These are phyloP conservation scores for Lentinus brumalis DNA, from an alignment of 768 basidiomycete genomes.

Conservation along the genomic window DNA sequence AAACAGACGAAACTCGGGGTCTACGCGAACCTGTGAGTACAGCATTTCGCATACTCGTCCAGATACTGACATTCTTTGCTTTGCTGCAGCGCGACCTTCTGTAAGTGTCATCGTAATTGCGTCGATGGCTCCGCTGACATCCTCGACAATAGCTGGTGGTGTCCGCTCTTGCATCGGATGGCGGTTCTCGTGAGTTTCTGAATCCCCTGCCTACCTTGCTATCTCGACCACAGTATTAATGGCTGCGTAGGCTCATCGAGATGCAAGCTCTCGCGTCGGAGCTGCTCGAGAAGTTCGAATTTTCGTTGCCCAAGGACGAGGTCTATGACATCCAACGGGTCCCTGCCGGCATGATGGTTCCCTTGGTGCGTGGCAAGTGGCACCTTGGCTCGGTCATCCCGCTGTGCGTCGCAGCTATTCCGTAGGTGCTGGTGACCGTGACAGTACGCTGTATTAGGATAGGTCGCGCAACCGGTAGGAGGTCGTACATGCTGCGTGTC, in stretches of 20 bases:
- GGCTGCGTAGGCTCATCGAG: constrained; percentile 29
- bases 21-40: constrained; percentile 1
- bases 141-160: constrained; percentile 8
- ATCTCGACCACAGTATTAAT: constrained; percentile 4
- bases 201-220: not conserved
- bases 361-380: constrained; percentile 32
- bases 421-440: not conserved
- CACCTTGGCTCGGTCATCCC: constrained; percentile 31
- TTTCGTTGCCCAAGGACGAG: constrained; percentile 28
- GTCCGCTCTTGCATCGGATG: constrained; percentile 19
- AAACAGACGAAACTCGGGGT: constrained; percentile 22
- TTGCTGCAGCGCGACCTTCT: not conserved
- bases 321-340: constrained; percentile 27
- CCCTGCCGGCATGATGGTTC: constrained; percentile 32
- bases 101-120: not conserved
- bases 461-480: too few relatives aligned
- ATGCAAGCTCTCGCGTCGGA: constrained; percentile 32
- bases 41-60: too few relatives aligned
- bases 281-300: constrained; percentile 35
- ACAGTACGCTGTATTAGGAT: too few relatives aligned
- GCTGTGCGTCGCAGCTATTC: constrained; percentile 25
- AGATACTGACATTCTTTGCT: not conserved
- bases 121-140: not conserved
- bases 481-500: too few relatives aligned
- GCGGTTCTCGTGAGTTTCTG: constrained; percentile 26